These are phyloP conservation scores for Cladobotryum mycophilum DNA, from an alignment of 2,329 filamentous ascomycete species.

Conservation along the genomic window DNA sequence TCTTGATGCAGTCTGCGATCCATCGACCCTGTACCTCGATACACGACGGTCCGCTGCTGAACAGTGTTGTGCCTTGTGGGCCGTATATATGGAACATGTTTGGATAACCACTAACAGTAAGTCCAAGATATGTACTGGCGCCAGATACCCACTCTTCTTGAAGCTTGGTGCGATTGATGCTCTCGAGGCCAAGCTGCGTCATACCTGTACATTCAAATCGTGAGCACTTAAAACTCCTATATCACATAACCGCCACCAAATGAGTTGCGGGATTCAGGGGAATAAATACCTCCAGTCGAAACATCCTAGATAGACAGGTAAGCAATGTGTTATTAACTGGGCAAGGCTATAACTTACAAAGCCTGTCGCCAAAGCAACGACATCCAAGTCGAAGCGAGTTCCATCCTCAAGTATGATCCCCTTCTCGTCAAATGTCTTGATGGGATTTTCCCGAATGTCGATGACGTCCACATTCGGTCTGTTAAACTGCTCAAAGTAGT, in stretches of 20 bases:
- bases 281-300: no score
- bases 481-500: conserved; percentile 45
- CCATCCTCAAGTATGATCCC: conserved; percentile 36
- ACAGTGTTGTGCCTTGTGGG: conserved; percentile 48
- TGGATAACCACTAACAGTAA: conserved; percentile 37
- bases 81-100: conserved; percentile 52
- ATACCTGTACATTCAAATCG: conserved; percentile 23
- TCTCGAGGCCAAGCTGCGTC: conserved; percentile 39
- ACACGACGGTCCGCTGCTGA: conserved; percentile 49
- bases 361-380: conserved; percentile 39
- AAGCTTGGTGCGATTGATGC: conserved; percentile 31
- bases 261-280: no score
- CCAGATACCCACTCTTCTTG: conserved; percentile 37
- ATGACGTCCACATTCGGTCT: conserved; percentile 36
- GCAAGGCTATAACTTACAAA: conserved; percentile 30
- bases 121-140: conserved; percentile 39
- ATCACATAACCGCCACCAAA: no score
- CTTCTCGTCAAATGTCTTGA: conserved; percentile 35
- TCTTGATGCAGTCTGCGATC: conserved; percentile 45
- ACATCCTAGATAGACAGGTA: no score
- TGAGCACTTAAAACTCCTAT: no score
- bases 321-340: no score
- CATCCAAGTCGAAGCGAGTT: conserved; percentile 36
- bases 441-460: conserved; percentile 34
- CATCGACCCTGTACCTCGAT: conserved; percentile 52